Base-by-base conservation (phyloP, 148 eudicot species). In the Silene conica region DNA sequence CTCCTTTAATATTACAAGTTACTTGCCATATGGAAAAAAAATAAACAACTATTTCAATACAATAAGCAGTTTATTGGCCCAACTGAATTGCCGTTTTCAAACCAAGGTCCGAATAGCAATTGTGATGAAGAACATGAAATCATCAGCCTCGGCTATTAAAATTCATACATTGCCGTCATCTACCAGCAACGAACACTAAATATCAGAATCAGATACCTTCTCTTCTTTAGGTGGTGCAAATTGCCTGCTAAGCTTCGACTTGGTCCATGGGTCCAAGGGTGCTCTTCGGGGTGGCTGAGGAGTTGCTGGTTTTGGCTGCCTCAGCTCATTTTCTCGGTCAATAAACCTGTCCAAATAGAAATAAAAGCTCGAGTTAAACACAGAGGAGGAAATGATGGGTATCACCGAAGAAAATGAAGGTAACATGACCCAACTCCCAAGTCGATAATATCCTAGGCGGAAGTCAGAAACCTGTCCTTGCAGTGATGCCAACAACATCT, bases 261-360 rank as follows among this genome's bases (percentile, higher is more conserved):
- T 94, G 21, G 90, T 81, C 98, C 98, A 94, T 0, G 98, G 98
- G 86, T 91, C 97, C 89, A 91, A 80, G 23, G 97, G 84, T n/a
- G 83, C 78, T 82, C 96, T 83, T 54, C 83, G 97, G 0, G 90
- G 90, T 22, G 88, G 97, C 77, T 87, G 97, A 23, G 97, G 93
- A 66, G 80, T 67, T 9, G 97, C 81, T 23, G 98, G 97, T 79
- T 91, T 91, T 21, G 97, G 79, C 82, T 87, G 98, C 81, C 98
- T 91, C 43, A 94, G 92, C 81, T 94, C 97, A 58, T 91, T 89
- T 69, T 94, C 96, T 80, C 96, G 89, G 75, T 94, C 97, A 46
- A 88, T 82, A 77, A 89, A 94, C 89, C 98, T 94, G 88, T 81
- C 65, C 69, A 38, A 23, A 70, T 63, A 23, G 21, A 54, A 38